phyloP scores from a whole-genome alignment of 2,329 filamentous ascomycete species.

The Acarospora socialis region DNA sequence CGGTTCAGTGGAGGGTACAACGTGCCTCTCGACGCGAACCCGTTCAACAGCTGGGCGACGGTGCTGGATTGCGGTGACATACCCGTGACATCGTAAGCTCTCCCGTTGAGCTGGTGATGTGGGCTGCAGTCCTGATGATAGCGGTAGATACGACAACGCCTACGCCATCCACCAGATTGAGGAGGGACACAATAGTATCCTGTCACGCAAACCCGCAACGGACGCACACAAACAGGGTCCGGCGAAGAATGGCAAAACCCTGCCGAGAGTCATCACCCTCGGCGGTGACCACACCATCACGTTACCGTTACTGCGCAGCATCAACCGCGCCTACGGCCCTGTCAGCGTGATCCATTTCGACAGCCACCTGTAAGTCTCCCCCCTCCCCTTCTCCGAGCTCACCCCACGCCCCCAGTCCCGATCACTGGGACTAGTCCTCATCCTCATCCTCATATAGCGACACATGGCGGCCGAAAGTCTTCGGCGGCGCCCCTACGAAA shows the following conservation, averaged over 20 bases:
- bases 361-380: constrained; percentile 35
- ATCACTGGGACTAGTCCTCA: background rate
- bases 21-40: constrained; percentile 64
- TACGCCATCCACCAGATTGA: constrained; percentile 76
- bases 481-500: constrained; percentile 65
- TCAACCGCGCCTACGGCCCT: constrained; percentile 52
- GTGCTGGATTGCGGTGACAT: constrained; percentile 76
- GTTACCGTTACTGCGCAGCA: constrained; percentile 39
- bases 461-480: constrained; percentile 70
- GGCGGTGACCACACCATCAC: constrained; percentile 33
- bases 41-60: constrained; percentile 67
- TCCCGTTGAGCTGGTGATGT: too few relatives aligned
- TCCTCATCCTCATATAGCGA: constrained; percentile 20
- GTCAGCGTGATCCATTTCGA: constrained; percentile 52
- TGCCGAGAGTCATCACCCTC: constrained; percentile 69
- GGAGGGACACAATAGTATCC: constrained; percentile 63
- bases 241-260: constrained; percentile 57
- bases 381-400: background rate
- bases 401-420: background rate
- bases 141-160: constrained; percentile 58
- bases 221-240: constrained; percentile 52
- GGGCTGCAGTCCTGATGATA: constrained; percentile 2
- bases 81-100: constrained; percentile 66
- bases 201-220: constrained; percentile 57
- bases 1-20: constrained; percentile 68